Percentiles rank a stretch among this genome's conserved stretches.
phyloP scores from a whole-genome alignment of 208 protist genomes.

The Trypanosoma rangeli region DNA sequence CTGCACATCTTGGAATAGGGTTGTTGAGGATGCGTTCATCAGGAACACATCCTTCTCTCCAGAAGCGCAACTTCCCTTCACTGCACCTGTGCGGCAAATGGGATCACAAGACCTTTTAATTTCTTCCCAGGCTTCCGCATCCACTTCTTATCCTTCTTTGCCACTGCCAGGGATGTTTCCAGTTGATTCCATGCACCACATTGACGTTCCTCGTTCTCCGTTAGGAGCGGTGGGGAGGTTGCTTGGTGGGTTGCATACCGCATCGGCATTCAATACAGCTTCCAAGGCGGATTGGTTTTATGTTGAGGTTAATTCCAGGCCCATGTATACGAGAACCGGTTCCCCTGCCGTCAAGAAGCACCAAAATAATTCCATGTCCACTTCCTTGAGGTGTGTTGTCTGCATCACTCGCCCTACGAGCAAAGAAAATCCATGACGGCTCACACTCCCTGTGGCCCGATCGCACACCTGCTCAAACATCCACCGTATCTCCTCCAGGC shows the following conservation, averaged over 20 bases:
- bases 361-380: constrained; percentile 14
- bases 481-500: constrained; percentile 6
- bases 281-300: neutral
- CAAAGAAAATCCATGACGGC: neutral
- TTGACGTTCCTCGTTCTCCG: neutral
- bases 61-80: neutral
- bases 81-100: neutral
- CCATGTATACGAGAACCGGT: neutral
- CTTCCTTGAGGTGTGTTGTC: constrained; percentile 5
- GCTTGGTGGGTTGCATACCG: neutral
- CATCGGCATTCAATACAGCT: neutral
- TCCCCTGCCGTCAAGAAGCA: constrained; percentile 18
- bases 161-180: neutral
- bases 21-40: neutral
- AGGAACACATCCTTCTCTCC: neutral
- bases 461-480: constrained; percentile 16
- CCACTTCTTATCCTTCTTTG: neutral
- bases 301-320: neutral
- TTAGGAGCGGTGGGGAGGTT: neutral
- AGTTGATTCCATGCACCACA: neutral
- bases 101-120: neutral
- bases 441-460: neutral
- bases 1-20: neutral
- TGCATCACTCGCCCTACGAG: constrained; percentile 1
- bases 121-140: neutral